Conservation (phyloP, 2,329 filamentous ascomycete species). For the Xylaria sp. region DNA sequence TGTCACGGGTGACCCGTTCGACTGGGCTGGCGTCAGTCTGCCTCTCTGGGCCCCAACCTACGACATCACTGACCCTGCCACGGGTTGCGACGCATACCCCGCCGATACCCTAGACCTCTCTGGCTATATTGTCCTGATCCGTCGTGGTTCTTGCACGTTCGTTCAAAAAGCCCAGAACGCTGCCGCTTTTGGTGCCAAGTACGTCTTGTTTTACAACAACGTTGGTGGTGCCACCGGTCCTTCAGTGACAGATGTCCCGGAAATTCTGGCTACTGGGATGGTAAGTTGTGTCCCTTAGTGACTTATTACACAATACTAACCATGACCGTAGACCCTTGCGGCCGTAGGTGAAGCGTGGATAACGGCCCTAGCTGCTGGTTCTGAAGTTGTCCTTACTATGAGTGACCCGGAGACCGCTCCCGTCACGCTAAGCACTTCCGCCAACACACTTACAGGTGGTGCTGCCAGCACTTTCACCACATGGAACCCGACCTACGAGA, state of each 20-base stretch:
- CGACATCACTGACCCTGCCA: constrained; percentile 53
- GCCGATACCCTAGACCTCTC: constrained; percentile 62
- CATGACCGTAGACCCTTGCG: constrained; percentile 38
- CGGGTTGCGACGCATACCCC: constrained; percentile 60
- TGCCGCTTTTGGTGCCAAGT: constrained; percentile 60
- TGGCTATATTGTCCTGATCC: constrained; percentile 63
- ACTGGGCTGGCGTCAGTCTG: constrained; percentile 53
- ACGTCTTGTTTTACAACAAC: constrained; percentile 68
- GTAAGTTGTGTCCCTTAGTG: constrained; percentile 16
- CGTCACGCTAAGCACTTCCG: constrained; percentile 40
- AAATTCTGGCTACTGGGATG: constrained; percentile 36
- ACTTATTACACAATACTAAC: constrained; percentile 26
- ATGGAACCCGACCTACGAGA: constrained; percentile 67
- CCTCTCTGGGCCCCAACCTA: constrained; percentile 57
- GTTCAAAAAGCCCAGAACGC: constrained; percentile 59
- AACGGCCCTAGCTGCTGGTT: constrained; percentile 48
- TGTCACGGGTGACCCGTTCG: constrained; percentile 47
- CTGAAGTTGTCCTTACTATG: constrained; percentile 53
- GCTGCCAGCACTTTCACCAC: constrained; percentile 59
- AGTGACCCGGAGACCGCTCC: constrained; percentile 46
- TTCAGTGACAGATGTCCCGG: constrained; percentile 33
- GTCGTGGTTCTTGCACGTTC: constrained; percentile 63
- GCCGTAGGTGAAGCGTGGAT: constrained; percentile 53
- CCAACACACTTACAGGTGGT: constrained; percentile 55
- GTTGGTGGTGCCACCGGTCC: constrained; percentile 45